A percentile compares a stretch with the other conserved stretches of the same genome.
Conservation (phyloP, 1,139 yeast genomes). For the Lodderomyces orthopsilosis region DNA sequence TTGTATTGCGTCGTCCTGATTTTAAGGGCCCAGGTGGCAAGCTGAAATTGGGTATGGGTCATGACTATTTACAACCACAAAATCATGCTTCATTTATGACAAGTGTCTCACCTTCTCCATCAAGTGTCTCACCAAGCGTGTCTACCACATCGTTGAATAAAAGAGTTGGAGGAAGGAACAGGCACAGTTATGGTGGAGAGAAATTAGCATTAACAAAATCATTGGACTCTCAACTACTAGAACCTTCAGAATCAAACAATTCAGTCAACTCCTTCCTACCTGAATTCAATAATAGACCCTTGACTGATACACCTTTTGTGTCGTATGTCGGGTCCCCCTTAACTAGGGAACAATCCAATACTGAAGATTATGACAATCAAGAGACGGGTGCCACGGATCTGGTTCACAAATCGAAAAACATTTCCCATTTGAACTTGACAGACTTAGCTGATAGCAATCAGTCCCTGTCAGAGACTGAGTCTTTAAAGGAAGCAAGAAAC, state of each 20-base stretch:
- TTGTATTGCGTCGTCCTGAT: conserved; percentile 11
- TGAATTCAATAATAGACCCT: conserved; percentile 64
- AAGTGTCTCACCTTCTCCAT: conserved; percentile 14
- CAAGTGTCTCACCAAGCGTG: conserved; percentile 12
- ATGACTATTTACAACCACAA: conserved; percentile 1
- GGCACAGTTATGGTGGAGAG: conserved; percentile 17
- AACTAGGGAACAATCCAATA: conserved; percentile 31
- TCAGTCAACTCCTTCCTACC: conserved; percentile 35
- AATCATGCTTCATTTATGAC: conserved; percentile 9
- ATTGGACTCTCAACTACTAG: conserved; percentile 26
- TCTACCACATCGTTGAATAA: conserved; percentile 7
- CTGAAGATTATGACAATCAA: conserved; percentile 17
- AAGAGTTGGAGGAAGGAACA: conserved; percentile 1
- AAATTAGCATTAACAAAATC: conserved; percentile 25
- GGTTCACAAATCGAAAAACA: conserved; percentile 31
- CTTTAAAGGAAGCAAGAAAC: conserved; percentile 8
- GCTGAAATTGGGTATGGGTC: neutral
- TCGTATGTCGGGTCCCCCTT: conserved; percentile 56
- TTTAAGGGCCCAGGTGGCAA: conserved; percentile 4
- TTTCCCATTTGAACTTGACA: conserved; percentile 41
- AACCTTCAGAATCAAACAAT: conserved; percentile 18
- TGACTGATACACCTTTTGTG: conserved; percentile 69
- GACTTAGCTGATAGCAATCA: conserved; percentile 24
- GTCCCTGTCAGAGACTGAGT: conserved; percentile 14
- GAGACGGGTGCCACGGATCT: conserved; percentile 12